Percentiles rank a stretch among this genome's conserved stretches.
Conservation (phyloP, 108 stramenopile species). For the Stephanodiscus minutulus region DNA sequence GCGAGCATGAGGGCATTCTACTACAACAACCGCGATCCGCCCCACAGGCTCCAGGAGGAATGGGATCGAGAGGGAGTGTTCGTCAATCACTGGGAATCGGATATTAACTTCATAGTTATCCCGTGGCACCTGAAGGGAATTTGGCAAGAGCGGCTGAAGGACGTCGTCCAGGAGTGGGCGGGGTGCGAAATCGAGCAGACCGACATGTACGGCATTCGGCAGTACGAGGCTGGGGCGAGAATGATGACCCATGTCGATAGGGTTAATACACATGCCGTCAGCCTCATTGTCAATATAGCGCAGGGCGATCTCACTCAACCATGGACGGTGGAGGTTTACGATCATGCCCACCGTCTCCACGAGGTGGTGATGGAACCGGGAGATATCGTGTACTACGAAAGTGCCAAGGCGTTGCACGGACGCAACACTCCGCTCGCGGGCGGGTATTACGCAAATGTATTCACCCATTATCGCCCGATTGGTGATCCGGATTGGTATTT, state of each 20-base stretch:
- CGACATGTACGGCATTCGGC: conserved; percentile 90
- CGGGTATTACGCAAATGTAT: conserved; percentile 80
- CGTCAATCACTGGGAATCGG: conserved; percentile 91
- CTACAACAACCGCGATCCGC: conserved; percentile 73
- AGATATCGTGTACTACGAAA: conserved; percentile 89
- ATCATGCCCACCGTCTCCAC: conserved; percentile 68
- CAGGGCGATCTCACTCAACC: conserved; percentile 78
- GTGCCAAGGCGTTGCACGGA: conserved; percentile 85
- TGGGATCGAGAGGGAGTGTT: conserved; percentile 79
- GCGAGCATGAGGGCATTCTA: conserved; percentile 82
- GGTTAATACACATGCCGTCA: conserved; percentile 82
- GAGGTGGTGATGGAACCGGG: conserved; percentile 83
- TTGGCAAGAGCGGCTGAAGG: conserved; percentile 72
- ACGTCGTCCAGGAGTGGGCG: conserved; percentile 80
- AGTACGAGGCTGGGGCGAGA: conserved; percentile 84
- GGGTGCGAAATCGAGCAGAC: conserved; percentile 88
- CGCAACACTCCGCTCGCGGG: conserved; percentile 77
- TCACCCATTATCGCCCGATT: conserved; percentile 90
- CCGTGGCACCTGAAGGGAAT: conserved; percentile 69
- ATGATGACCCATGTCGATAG: conserved; percentile 91
- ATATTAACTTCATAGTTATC: conserved; percentile 71
- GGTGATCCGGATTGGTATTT: conserved; percentile 61
- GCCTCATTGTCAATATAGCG: conserved; percentile 90
- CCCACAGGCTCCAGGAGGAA: conserved; percentile 67
- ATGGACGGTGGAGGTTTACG: conserved; percentile 84